phyloP scores from a whole-genome alignment of 805 yeast species.

The Cyberlindnera mycetangii region DNA sequence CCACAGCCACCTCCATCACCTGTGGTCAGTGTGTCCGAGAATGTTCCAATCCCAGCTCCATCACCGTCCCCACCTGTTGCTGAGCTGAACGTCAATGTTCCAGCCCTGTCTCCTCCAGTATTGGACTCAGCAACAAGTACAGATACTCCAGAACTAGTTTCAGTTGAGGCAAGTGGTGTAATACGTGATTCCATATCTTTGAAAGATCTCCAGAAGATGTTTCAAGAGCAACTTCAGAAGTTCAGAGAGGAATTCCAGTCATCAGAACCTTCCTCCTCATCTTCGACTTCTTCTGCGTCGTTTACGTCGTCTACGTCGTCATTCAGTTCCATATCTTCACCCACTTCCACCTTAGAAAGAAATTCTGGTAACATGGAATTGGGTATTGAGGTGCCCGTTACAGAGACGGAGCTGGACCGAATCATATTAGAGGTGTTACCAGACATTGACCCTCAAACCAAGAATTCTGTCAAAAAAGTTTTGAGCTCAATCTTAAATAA shows the following conservation, averaged over 20 bases:
- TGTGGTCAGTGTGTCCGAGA: too few species aligned
- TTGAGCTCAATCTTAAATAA: slow-evolving; percentile 11
- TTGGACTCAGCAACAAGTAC: not conserved
- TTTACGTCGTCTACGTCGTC: not conserved
- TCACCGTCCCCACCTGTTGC: too few species aligned
- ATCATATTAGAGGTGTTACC: slow-evolving; percentile 7
- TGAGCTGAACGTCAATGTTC: too few species aligned
- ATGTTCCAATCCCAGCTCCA: too few species aligned
- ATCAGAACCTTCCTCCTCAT: not conserved
- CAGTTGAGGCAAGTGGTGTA: slow-evolving; percentile 1
- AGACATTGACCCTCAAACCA: slow-evolving; percentile 1
- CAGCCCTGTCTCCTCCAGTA: not conserved
- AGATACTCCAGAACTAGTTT: not conserved
- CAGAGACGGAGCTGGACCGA: slow-evolving; percentile 7
- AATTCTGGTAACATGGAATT: slow-evolving; percentile 2
- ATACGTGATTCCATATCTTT: not conserved
- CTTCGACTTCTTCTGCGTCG: not conserved
- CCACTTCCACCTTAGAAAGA: not conserved
- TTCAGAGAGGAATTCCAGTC: slow-evolving; percentile 7
- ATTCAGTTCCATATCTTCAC: not conserved
- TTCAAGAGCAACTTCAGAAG: slow-evolving; percentile 11
- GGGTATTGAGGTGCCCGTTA: not conserved
- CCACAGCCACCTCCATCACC: too few species aligned
- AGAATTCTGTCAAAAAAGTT: slow-evolving; percentile 5
- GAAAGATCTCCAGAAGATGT: slow-evolving; percentile 7